Evolutionary conservation across 371 early-diverging fungal species (phyloP), one percentile per base, ranked within the genome.

Genomic region (Globomyces sp.): DNA sequence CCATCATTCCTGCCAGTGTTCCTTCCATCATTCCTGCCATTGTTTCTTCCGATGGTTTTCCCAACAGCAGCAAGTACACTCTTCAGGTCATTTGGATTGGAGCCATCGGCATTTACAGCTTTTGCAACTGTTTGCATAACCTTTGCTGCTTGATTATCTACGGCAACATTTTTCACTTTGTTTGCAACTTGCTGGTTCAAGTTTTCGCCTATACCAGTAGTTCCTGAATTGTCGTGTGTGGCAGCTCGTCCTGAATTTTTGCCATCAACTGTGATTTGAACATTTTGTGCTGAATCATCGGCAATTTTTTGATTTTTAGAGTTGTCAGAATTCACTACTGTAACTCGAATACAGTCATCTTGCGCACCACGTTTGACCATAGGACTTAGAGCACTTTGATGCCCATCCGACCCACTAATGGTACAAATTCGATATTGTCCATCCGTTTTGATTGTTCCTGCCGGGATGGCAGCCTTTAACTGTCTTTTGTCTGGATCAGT

Each of bases 341-440:
- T 63, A 37, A 67, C 36, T 40, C 70, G 70, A 43, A 70, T 70
- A 63, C 70, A 70, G 39, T 70, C 70, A 50, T 70, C 70, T 57
- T 70, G 70, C 2, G 70, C n/a, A 49, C 70, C 70, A 40, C 70
- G 58, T 34, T 55, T 61, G 6, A 65, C 69, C 6, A 70, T 63
- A 10, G 70, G 65, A 42, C 45, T 42, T 3, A 72, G 3, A 1
- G 71, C 60, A 1, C 72, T 66, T 59, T 72, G 72, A 36, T 72
- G 72, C 1, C 50, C 45, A n/a, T 55, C 51, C 1, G 66, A 42
- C 2, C 72, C 72, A 36, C 72, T 65, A 46, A 72, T 72, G 24
- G 72, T 64, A 58, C 72, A 72, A 44, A 72, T 46, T 5, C 72
- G 57, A 39, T 58, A 53, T 4, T 50, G 11, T 4, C 71, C 71